These are phyloP conservation scores for Dendrobium nobile DNA, from an alignment of 106 monocot genomes.

Conservation along the genomic window DNA sequence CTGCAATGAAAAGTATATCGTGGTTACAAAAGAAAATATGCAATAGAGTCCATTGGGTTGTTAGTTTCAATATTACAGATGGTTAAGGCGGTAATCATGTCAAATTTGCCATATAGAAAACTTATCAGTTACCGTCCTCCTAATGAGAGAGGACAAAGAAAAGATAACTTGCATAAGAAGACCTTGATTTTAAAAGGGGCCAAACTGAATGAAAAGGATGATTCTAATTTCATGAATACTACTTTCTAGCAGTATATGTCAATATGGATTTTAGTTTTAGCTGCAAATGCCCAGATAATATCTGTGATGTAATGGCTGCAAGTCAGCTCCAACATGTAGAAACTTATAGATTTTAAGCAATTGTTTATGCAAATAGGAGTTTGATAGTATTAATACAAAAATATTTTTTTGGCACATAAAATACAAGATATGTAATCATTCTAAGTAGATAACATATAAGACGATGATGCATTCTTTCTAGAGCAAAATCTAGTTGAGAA, in stretches of 20 bases:
- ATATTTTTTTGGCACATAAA: background rate
- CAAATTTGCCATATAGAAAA: too few relatives aligned
- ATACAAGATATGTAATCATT: background rate
- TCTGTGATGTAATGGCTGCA: background rate
- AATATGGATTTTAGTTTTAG: background rate
- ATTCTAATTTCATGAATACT: background rate
- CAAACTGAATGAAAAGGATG: background rate
- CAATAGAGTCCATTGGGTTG: background rate
- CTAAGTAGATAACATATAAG: background rate
- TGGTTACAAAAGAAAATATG: background rate
- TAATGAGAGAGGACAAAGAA: too few relatives aligned
- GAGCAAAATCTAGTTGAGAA: background rate
- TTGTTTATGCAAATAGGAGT: background rate
- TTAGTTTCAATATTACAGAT: too few relatives aligned
- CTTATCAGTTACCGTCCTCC: too few relatives aligned
- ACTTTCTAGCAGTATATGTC: background rate
- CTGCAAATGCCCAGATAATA: background rate
- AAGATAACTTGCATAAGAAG: background rate
- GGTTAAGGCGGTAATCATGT: too few relatives aligned
- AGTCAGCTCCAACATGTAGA: background rate
- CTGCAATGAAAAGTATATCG: conserved; percentile 36
- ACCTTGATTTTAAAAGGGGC: background rate
- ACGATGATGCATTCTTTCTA: background rate
- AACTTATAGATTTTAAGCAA: background rate
- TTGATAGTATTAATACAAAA: background rate